Conservation (phyloP, 495 filamentous ascomycete species). For the Hypoxylon lenormandii region DNA sequence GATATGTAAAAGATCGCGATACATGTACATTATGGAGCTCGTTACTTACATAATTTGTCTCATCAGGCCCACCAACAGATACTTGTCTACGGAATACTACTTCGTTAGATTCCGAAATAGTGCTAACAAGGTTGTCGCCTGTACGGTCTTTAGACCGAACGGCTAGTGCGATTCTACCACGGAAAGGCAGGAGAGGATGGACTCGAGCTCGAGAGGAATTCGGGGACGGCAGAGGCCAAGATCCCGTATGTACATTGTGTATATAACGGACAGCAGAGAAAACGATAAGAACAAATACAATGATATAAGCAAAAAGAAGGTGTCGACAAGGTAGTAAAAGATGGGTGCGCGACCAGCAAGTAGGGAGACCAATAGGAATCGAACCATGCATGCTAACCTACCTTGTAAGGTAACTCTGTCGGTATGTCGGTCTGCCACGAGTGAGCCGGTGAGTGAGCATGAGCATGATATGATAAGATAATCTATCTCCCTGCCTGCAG, state of each 20-base stretch:
- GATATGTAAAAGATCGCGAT: constrained; percentile 18
- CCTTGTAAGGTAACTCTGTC: constrained; percentile 23
- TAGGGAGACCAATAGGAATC: constrained; percentile 35
- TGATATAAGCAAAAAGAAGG: neutral
- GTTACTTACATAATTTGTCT: constrained; percentile 5
- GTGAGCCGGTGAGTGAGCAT: neutral
- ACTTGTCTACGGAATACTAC: neutral
- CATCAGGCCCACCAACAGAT: constrained; percentile 15
- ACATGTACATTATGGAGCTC: constrained; percentile 8
- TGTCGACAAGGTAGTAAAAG: constrained; percentile 3
- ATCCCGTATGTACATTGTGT: no score
- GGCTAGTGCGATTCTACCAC: constrained; percentile 1
- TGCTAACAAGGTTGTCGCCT: constrained; percentile 16
- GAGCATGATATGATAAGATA: neutral
- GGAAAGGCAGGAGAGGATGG: constrained; percentile 14
- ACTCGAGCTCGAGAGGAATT: constrained; percentile 6
- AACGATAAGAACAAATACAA: constrained; percentile 1
- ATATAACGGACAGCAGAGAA: neutral
- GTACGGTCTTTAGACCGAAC: constrained; percentile 2
- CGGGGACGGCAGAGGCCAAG: neutral
- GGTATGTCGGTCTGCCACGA: constrained; percentile 20
- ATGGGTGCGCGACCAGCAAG: constrained; percentile 8
- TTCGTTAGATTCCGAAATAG: neutral
- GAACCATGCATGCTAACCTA: constrained; percentile 24
- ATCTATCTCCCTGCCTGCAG: neutral